A percentile compares a stretch with the other conserved stretches of the same genome.
These are phyloP conservation scores for Metschnikowia proteae DNA, from an alignment of 805 yeast species.

Conservation along the genomic window DNA sequence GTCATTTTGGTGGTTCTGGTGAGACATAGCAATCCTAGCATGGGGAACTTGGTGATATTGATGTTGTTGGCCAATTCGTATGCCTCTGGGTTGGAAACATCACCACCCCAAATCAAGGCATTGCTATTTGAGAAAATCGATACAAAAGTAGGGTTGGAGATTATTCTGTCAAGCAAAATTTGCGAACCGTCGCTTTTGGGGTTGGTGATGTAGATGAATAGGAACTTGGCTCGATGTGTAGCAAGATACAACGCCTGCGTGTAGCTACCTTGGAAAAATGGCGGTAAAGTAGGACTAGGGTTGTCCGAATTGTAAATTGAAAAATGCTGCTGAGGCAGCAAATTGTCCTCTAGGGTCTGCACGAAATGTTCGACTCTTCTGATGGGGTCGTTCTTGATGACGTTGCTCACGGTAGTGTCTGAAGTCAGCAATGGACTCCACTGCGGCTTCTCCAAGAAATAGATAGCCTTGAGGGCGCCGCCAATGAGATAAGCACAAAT, in stretches of 20 bases:
- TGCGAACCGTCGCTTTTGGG: constrained; percentile 62
- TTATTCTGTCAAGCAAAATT: constrained; percentile 49
- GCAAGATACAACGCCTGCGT: constrained; percentile 72
- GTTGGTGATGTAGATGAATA: constrained; percentile 70
- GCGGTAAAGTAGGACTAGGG: constrained; percentile 26
- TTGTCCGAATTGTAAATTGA: constrained; percentile 11
- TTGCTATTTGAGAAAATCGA: constrained; percentile 36
- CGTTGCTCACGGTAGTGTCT: constrained; percentile 14
- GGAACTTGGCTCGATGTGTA: constrained; percentile 64
- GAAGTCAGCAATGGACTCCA: constrained; percentile 6
- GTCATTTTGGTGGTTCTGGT: constrained; percentile 55
- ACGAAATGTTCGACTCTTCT: constrained; percentile 51
- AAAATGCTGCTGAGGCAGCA: constrained; percentile 23
- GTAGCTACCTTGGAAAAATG: constrained; percentile 71
- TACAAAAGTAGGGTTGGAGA: constrained; percentile 50
- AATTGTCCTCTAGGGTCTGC: constrained; percentile 47
- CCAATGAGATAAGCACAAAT: background rate
- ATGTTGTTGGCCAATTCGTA: constrained; percentile 76
- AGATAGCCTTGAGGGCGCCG: constrained; percentile 3
- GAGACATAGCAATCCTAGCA: constrained; percentile 69
- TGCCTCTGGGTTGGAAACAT: constrained; percentile 75
- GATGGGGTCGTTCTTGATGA: constrained; percentile 43
- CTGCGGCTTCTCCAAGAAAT: constrained; percentile 8
- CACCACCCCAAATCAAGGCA: constrained; percentile 82
- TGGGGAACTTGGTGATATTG: constrained; percentile 73